A percentile compares a stretch with the other conserved stretches of the same genome.
Evolutionary conservation across 2,329 filamentous ascomycete genomes (phyloP).

Genomic region (Diaporthe aspalathi): DNA sequence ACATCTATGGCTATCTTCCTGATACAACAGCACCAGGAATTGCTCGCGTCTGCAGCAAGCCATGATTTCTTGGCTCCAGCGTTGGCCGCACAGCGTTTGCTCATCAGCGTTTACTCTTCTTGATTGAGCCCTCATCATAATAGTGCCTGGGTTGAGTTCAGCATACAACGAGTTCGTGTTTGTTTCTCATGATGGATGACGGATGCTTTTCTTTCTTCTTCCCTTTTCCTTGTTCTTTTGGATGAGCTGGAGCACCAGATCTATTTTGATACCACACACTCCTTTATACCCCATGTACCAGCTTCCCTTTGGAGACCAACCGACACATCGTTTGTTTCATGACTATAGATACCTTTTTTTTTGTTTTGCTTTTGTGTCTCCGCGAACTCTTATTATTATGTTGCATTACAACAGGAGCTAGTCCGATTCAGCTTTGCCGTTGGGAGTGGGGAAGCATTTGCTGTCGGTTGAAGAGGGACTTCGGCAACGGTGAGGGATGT

Average conservation of each 20-base stretch:
- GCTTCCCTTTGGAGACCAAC: conserved; percentile 33
- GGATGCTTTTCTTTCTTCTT: conserved; percentile 22
- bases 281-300: conserved; percentile 37
- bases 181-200: conserved; percentile 38
- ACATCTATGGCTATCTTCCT: conserved; percentile 5
- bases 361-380: conserved; percentile 8
- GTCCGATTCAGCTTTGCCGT: not conserved
- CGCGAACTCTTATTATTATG: conserved; percentile 13
- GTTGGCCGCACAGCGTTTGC: conserved; percentile 27
- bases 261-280: conserved; percentile 39
- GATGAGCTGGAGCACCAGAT: conserved; percentile 29
- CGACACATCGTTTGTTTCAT: conserved; percentile 34
- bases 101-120: conserved; percentile 21
- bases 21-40: not conserved
- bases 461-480: not conserved
- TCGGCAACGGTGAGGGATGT: not conserved
- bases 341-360: conserved; percentile 31
- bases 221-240: conserved; percentile 18
- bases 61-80: not conserved
- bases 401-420: conserved; percentile 2
- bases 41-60: not conserved
- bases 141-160: not conserved
- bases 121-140: not conserved
- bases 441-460: not conserved
- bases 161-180: conserved; percentile 19